These are phyloP conservation scores for Peronospora destructor DNA, from an alignment of 352 stramenopile genomes.

Conservation along the genomic window DNA sequence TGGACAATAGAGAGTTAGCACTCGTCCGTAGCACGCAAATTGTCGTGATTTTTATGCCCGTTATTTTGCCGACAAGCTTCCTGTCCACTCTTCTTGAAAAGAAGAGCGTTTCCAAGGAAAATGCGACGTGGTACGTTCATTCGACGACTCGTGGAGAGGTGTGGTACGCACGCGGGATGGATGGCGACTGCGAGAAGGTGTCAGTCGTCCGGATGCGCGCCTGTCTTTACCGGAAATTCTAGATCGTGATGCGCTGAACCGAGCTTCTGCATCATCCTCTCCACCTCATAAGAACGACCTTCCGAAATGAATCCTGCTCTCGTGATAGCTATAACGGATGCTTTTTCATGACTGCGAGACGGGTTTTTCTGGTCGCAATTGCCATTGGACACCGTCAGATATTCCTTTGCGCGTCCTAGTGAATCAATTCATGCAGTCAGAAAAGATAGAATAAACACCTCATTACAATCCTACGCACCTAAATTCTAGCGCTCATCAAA, in stretches of 20 bases:
- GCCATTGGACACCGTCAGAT: conserved; percentile 17
- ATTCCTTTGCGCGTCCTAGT: conserved; percentile 38
- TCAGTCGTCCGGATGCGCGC: background rate
- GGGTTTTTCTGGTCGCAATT: conserved; percentile 53
- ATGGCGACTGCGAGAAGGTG: conserved; percentile 22
- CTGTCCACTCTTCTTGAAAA: conserved; percentile 1
- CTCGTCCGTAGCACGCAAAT: background rate
- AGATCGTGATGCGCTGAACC: conserved; percentile 25
- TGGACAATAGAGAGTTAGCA: background rate
- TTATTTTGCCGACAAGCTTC: background rate
- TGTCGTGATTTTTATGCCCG: background rate
- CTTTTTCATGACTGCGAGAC: conserved; percentile 44
- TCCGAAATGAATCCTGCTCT: background rate
- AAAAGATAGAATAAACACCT: conserved; percentile 23
- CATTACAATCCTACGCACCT: conserved; percentile 13
- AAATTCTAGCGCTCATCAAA: conserved; percentile 9
- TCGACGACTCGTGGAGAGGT: conserved; percentile 3
- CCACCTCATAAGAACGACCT: conserved; percentile 14
- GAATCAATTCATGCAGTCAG: conserved; percentile 42
- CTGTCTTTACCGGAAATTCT: conserved; percentile 25
- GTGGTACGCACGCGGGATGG: conserved; percentile 11
- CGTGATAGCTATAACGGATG: conserved; percentile 23
- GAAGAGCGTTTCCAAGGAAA: conserved; percentile 1
- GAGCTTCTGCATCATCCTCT: conserved; percentile 15
- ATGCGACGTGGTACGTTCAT: background rate